Conservation (phyloP, 139 green algal genomes). For the Auxenochlorella pyrenoidosa region DNA sequence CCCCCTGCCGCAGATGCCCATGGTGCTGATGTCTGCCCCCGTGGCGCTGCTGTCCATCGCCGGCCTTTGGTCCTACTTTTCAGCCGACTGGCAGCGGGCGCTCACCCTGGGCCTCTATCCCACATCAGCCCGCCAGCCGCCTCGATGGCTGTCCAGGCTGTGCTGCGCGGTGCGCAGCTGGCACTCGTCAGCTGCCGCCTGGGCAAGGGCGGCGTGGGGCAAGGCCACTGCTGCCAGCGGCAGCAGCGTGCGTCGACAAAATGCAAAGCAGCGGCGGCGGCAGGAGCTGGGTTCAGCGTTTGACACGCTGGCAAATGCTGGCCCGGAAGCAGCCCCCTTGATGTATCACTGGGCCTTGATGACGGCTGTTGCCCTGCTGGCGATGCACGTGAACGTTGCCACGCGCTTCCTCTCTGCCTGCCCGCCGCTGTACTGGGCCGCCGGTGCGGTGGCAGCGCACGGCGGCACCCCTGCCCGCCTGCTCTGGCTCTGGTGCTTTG, state of each 20-base stretch:
- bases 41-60: slow-evolving; percentile 37
- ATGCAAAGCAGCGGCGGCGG: not conserved
- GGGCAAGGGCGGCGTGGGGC: not conserved
- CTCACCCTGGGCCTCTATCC: slow-evolving; percentile 36
- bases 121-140: not conserved
- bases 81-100: slow-evolving; percentile 36
- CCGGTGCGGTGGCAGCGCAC: slow-evolving; percentile 35
- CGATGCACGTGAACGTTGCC: slow-evolving; percentile 91
- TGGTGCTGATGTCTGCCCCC: slow-evolving; percentile 33
- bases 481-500: slow-evolving; percentile 70
- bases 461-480: not conserved
- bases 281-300: not conserved
- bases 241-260: not conserved
- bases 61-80: slow-evolving; percentile 38
- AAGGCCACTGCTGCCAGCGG: not conserved
- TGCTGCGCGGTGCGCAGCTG: not conserved
- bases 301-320: no score
- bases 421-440: slow-evolving; percentile 81
- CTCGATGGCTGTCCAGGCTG: not conserved
- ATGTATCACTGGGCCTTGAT: slow-evolving; percentile 83
- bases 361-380: slow-evolving; percentile 55
- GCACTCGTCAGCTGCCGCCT: not conserved
- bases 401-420: slow-evolving; percentile 82
- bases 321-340: slow-evolving; percentile 57
- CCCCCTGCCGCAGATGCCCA: slow-evolving; percentile 30